Evolutionary conservation across 768 basidiomycete genomes (phyloP).

Genomic region (Gloeopeniophorella convolvens): DNA sequence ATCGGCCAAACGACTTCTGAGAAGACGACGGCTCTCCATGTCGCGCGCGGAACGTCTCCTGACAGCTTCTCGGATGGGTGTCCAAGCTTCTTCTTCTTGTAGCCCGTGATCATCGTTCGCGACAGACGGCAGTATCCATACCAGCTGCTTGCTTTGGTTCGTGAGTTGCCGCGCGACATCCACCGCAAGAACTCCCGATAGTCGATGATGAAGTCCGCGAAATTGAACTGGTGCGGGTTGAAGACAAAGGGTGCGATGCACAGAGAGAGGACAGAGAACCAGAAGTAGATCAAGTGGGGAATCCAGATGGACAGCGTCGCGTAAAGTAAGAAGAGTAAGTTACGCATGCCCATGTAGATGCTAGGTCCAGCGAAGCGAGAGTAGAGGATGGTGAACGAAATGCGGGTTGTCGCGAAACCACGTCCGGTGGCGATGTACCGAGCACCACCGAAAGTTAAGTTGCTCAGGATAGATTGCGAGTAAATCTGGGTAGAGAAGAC

Average conservation of each 20-base stretch:
- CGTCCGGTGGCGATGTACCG: constrained; percentile 99
- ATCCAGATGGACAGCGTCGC: constrained; percentile 90
- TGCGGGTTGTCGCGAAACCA: constrained; percentile 95
- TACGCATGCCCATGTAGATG: constrained; percentile 98
- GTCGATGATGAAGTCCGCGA: constrained; percentile 95
- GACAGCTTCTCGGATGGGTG: constrained; percentile 97
- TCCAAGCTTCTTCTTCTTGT: constrained; percentile 98
- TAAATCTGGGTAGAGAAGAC: constrained; percentile 99
- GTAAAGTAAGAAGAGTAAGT: constrained; percentile 84
- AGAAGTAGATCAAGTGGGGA: constrained; percentile 96
- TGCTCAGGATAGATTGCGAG: constrained; percentile 93
- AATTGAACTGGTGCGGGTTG: constrained; percentile 99
- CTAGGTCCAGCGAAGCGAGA: constrained; percentile 99
- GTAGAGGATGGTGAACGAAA: constrained; percentile 94
- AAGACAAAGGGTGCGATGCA: constrained; percentile 97
- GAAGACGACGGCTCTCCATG: constrained; percentile 77
- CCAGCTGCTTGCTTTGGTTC: constrained; percentile 96
- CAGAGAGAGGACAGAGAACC: constrained; percentile 92
- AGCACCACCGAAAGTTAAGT: constrained; percentile 96
- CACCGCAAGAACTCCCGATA: constrained; percentile 97
- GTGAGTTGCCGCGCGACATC: constrained; percentile 99
- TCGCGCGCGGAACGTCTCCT: constrained; percentile 87
- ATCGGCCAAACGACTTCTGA: constrained; percentile 82
- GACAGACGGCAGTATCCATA: constrained; percentile 98
- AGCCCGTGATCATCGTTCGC: constrained; percentile 95